Conservation (phyloP, 768 basidiomycete species). For the Neoboletus magnificus region DNA sequence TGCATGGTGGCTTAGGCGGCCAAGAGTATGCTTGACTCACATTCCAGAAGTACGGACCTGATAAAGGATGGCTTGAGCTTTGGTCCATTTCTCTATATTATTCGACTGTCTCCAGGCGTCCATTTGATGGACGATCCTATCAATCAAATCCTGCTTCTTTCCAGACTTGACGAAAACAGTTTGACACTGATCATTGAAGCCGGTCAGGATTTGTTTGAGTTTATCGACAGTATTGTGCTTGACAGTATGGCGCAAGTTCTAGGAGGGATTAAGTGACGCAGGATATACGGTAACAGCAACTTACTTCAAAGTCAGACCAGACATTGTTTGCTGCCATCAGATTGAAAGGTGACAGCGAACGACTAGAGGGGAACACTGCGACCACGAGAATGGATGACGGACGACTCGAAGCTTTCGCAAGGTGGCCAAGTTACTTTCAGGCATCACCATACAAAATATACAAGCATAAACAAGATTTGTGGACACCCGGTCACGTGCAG, state of each 20-base stretch:
- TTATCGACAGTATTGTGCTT: conserved; percentile 80
- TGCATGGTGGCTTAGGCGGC: conserved; percentile 8
- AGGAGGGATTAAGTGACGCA: conserved; percentile 23
- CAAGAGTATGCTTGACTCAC: conserved; percentile 47
- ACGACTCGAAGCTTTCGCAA: conserved; percentile 8
- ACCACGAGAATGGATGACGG: conserved; percentile 10
- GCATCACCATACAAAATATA: conserved; percentile 27
- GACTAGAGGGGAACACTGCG: conserved; percentile 2
- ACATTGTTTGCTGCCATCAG: conserved; percentile 59
- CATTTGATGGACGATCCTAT: conserved; percentile 60
- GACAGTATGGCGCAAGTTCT: conserved; percentile 70
- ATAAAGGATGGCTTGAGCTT: conserved; percentile 61
- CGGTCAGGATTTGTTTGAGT: conserved; percentile 76
- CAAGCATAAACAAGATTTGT: conserved; percentile 31
- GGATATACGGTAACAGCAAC: conserved; percentile 19
- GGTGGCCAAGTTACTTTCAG: conserved; percentile 15
- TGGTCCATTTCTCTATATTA: conserved; percentile 63
- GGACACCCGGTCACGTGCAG: conserved; percentile 25
- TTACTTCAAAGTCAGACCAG: conserved; percentile 76
- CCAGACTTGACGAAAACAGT: conserved; percentile 70
- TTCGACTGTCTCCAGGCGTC: conserved; percentile 57
- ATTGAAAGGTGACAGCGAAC: conserved; percentile 4
- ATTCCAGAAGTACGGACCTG: conserved; percentile 63
- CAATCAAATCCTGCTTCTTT: conserved; percentile 85
- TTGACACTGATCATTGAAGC: conserved; percentile 75